Percentiles rank a stretch among this genome's conserved stretches.
phyloP scores from a whole-genome alignment of 129 eudicot genomes.

The Saposhnikovia divaricata region DNA sequence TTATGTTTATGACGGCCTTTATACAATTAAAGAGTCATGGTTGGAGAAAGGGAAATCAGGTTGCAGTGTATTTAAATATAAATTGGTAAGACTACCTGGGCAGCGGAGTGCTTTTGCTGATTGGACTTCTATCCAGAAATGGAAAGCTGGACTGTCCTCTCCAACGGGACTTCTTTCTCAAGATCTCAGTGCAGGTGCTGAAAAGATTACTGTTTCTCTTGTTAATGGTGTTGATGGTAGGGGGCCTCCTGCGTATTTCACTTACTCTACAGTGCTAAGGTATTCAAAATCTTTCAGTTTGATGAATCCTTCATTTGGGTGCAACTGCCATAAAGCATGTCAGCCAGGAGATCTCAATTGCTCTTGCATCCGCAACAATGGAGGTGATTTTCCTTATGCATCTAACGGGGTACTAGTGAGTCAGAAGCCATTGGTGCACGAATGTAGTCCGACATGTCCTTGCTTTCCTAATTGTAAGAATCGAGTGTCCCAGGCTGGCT shows the following conservation, averaged over 20 bases:
- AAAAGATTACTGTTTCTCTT: slow-evolving; percentile 45
- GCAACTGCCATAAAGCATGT: slow-evolving; percentile 48
- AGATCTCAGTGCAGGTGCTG: slow-evolving; percentile 56
- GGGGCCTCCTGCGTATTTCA: slow-evolving; percentile 45
- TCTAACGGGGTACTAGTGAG: slow-evolving; percentile 36
- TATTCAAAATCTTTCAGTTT: slow-evolving; percentile 28
- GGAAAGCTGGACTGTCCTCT: slow-evolving; percentile 38
- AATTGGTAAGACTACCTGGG: slow-evolving; percentile 40
- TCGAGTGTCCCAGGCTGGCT: slow-evolving; percentile 41
- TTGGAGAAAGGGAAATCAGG: slow-evolving; percentile 55
- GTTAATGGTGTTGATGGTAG: slow-evolving; percentile 48
- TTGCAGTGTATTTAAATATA: slow-evolving; percentile 49
- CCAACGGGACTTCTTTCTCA: slow-evolving; percentile 44
- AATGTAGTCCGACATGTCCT: slow-evolving; percentile 48
- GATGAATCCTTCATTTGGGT: slow-evolving; percentile 24
- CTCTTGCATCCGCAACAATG: slow-evolving; percentile 50
- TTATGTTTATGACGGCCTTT: slow-evolving; percentile 51
- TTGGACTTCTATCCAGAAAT: slow-evolving; percentile 41
- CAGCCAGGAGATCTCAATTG: slow-evolving; percentile 40
- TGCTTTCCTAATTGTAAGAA: slow-evolving; percentile 48
- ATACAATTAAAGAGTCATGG: slow-evolving; percentile 52
- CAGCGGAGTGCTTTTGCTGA: slow-evolving; percentile 38
- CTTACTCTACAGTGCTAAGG: slow-evolving; percentile 30
- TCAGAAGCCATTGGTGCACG: slow-evolving; percentile 36
- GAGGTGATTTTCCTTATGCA: slow-evolving; percentile 56